Conservation (phyloP, 208 protist species). For the Strigomonas galati region DNA sequence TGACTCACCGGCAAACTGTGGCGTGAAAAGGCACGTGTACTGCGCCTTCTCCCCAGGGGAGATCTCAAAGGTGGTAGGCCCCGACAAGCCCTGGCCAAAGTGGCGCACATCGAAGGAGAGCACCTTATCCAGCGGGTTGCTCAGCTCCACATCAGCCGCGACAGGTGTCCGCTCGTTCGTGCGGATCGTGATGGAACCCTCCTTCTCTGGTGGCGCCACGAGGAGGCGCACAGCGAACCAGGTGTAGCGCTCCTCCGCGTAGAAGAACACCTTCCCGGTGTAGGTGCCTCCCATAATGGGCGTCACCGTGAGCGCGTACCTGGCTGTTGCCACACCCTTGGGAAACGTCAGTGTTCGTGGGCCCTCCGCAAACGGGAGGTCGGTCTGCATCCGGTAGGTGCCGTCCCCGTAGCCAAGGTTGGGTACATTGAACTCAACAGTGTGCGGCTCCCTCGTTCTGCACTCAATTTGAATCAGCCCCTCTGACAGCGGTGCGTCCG, state of each 20-base stretch:
- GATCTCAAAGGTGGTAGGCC: conserved; percentile 66
- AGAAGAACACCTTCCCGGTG: conserved; percentile 75
- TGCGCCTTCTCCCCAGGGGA: conserved; percentile 30
- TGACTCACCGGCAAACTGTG: conserved; percentile 65
- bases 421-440: conserved; percentile 61
- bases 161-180: conserved; percentile 83
- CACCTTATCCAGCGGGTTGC: conserved; percentile 74
- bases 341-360: conserved; percentile 53
- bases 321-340: conserved; percentile 36
- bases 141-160: conserved; percentile 80
- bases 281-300: conserved; percentile 84
- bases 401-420: conserved; percentile 66
- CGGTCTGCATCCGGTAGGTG: conserved; percentile 79
- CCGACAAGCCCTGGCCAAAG: conserved; percentile 74
- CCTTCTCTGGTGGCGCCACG: conserved; percentile 80
- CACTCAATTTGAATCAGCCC: conserved; percentile 76
- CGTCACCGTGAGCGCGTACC: conserved; percentile 71
- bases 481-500: conserved; percentile 88
- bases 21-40: conserved; percentile 86
- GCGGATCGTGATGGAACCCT: conserved; percentile 72
- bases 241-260: conserved; percentile 72
- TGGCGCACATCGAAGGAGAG: conserved; percentile 75
- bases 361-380: conserved; percentile 82
- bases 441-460: conserved; percentile 60
- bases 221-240: conserved; percentile 90